These are phyloP conservation scores for Bremia lactucae DNA, from an alignment of 352 stramenopile genomes.

Conservation along the genomic window DNA sequence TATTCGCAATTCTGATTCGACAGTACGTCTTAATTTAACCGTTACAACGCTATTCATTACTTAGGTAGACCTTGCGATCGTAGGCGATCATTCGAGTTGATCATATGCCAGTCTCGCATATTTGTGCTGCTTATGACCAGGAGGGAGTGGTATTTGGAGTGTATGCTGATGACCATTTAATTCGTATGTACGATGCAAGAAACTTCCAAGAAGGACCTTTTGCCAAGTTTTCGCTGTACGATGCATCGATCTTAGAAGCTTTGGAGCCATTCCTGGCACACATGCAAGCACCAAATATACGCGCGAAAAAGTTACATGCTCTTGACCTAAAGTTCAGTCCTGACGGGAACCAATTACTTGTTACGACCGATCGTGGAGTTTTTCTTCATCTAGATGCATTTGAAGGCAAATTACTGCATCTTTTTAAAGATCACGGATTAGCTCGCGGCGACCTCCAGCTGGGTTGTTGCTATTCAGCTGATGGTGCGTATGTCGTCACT, in stretches of 20 bases:
- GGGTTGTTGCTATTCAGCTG: conserved; percentile 55
- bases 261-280: conserved; percentile 55
- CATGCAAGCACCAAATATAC: conserved; percentile 39
- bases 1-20: conserved; percentile 51
- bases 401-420: conserved; percentile 66
- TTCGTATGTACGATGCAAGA: conserved; percentile 83
- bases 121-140: conserved; percentile 73
- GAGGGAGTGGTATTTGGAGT: conserved; percentile 80
- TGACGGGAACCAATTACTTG: conserved; percentile 74
- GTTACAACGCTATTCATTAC: background rate
- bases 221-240: conserved; percentile 81
- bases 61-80: background rate
- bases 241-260: conserved; percentile 46
- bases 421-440: conserved; percentile 47
- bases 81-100: conserved; percentile 56
- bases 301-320: conserved; percentile 53
- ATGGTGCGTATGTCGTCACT: conserved; percentile 63
- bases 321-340: conserved; percentile 78
- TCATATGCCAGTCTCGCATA: conserved; percentile 46
- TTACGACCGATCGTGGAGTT: conserved; percentile 71
- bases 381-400: conserved; percentile 81
- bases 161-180: conserved; percentile 76
- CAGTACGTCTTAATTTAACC: conserved; percentile 17
- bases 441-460: conserved; percentile 32
- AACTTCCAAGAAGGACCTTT: conserved; percentile 84